phyloP scores from a whole-genome alignment of 352 stramenopile genomes.

The Globisporangium middletonii region DNA sequence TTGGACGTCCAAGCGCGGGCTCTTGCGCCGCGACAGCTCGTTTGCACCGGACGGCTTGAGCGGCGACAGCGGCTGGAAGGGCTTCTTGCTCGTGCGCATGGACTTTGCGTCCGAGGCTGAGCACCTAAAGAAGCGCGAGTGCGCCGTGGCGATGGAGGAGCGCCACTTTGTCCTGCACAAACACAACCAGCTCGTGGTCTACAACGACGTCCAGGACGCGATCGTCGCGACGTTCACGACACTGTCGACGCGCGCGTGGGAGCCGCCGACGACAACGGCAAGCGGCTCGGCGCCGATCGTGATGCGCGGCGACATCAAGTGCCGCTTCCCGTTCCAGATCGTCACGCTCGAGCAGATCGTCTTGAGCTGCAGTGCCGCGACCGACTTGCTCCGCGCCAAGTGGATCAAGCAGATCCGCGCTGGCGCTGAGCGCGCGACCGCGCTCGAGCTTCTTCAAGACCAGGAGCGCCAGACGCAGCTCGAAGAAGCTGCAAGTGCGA shows the following conservation, averaged over 20 bases:
- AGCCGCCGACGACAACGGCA: conserved; percentile 4
- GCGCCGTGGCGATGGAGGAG: conserved; percentile 30
- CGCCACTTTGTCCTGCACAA: conserved; percentile 40
- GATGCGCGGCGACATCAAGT: conserved; percentile 12
- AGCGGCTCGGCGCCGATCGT: conserved; percentile 21
- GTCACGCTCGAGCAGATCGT: conserved; percentile 59
- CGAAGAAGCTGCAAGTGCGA: not conserved
- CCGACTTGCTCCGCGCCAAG: conserved; percentile 45
- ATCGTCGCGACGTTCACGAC: conserved; percentile 30
- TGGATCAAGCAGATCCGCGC: conserved; percentile 67
- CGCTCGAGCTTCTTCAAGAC: conserved; percentile 49
- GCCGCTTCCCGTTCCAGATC: conserved; percentile 63
- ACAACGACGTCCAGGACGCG: conserved; percentile 21
- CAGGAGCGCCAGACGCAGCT: conserved; percentile 28
- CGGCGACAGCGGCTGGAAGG: conserved; percentile 4
- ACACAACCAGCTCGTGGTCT: conserved; percentile 43
- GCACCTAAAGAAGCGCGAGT: conserved; percentile 18
- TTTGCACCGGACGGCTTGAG: not conserved
- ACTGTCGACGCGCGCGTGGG: conserved; percentile 42
- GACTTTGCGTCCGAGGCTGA: conserved; percentile 23
- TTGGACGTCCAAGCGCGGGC: not conserved
- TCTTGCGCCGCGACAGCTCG: conserved; percentile 6
- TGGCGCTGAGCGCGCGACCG: conserved; percentile 37
- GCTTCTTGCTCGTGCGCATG: conserved; percentile 28
- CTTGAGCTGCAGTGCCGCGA: conserved; percentile 51